Percentiles rank a stretch among this genome's conserved stretches.
Evolutionary conservation across 2,329 filamentous ascomycete species (phyloP).

Genomic region (Verticillium klebahnii): DNA sequence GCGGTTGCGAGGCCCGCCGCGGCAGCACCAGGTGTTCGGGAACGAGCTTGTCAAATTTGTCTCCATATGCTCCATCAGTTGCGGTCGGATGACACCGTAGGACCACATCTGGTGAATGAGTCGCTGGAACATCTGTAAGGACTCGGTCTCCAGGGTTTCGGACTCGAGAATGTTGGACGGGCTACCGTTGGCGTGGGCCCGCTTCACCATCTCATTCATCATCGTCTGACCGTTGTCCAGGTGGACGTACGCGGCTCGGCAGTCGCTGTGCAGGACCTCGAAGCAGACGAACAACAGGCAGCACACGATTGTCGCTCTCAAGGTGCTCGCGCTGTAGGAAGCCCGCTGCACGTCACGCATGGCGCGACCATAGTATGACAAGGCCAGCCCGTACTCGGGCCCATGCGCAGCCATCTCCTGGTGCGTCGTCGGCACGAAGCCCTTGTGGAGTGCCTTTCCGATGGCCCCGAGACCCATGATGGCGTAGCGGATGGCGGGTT

Average conservation of each 20-base stretch:
- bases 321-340: constrained; percentile 10
- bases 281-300: constrained; percentile 33
- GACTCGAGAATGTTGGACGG: not conserved
- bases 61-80: not conserved
- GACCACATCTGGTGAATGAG: constrained; percentile 24
- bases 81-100: constrained; percentile 13
- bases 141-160: constrained; percentile 18
- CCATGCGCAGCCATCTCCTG: constrained; percentile 7
- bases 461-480: constrained; percentile 31
- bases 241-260: constrained; percentile 26
- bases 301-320: constrained; percentile 25
- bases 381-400: constrained; percentile 23
- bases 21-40: constrained; percentile 17
- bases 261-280: constrained; percentile 30
- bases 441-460: constrained; percentile 14
- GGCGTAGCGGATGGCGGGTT: constrained; percentile 29
- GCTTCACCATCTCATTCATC: constrained; percentile 24
- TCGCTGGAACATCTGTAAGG: constrained; percentile 22
- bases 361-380: constrained; percentile 27
- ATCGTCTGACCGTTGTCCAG: constrained; percentile 30
- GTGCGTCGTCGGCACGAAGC: constrained; percentile 5
- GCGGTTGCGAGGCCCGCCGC: not conserved
- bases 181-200: not conserved
- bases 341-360: constrained; percentile 21
- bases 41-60: not conserved